Conservation (phyloP, 495 filamentous ascomycete genomes). For the Daldinia bambusicola region DNA sequence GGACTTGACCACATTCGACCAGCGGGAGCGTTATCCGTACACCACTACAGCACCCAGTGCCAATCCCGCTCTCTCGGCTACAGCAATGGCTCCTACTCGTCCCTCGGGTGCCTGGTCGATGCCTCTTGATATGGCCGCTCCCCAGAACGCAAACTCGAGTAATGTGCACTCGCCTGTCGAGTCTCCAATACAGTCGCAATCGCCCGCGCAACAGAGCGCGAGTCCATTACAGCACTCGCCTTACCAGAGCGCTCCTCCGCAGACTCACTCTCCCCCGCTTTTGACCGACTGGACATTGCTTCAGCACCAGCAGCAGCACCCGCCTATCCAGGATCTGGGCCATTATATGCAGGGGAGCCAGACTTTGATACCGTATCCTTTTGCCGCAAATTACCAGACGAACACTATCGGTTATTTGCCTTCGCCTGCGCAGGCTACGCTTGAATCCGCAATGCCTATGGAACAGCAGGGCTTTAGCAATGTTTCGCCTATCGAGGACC, state of each 20-base stretch:
- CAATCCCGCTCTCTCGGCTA: constrained; percentile 54
- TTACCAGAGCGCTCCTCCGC: constrained; percentile 55
- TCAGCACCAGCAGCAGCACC: constrained; percentile 59
- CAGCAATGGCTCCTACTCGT: constrained; percentile 57
- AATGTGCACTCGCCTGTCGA: constrained; percentile 58
- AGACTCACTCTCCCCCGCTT: constrained; percentile 53
- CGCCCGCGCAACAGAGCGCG: constrained; percentile 54
- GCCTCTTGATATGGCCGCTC: constrained; percentile 56
- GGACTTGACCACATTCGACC: constrained; percentile 64
- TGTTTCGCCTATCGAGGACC: constrained; percentile 71
- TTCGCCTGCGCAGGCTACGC: constrained; percentile 70
- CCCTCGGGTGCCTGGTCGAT: constrained; percentile 56
- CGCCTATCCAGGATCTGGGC: constrained; percentile 60
- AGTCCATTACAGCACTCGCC: constrained; percentile 61
- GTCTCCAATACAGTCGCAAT: constrained; percentile 59
- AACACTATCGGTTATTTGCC: constrained; percentile 75
- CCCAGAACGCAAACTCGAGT: constrained; percentile 55
- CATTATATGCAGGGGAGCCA: constrained; percentile 62
- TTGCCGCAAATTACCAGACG: constrained; percentile 62
- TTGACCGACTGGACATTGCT: constrained; percentile 64
- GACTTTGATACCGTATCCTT: constrained; percentile 61
- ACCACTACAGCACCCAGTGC: constrained; percentile 55
- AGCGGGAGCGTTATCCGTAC: constrained; percentile 63
- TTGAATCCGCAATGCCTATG: constrained; percentile 71
- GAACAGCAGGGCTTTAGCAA: constrained; percentile 68